phyloP scores from a whole-genome alignment of 2,329 filamentous ascomycete genomes.

The Beauveria brongniartii region DNA sequence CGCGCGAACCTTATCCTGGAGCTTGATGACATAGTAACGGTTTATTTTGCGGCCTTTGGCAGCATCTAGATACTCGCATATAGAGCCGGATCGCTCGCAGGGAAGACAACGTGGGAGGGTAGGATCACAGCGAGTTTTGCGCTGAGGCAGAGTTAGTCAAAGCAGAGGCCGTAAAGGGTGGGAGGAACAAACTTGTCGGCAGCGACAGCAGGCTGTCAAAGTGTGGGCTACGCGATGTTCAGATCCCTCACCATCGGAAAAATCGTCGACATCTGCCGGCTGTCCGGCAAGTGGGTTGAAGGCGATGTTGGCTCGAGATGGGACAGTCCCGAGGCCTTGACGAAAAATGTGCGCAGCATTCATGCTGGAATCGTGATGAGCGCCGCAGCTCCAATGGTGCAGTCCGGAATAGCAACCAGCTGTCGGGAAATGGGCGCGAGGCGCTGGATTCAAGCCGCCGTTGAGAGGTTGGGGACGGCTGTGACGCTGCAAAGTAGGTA shows the following conservation, averaged over 20 bases:
- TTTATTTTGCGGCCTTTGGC: constrained; percentile 78
- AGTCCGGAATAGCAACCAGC: neutral
- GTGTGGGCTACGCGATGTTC: constrained; percentile 66
- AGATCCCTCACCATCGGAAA: constrained; percentile 41
- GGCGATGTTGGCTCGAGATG: constrained; percentile 28
- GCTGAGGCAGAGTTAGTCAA: constrained; percentile 38
- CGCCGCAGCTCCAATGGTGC: neutral
- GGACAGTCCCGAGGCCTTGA: constrained; percentile 43
- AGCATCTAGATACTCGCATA: constrained; percentile 93
- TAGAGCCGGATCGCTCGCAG: constrained; percentile 83
- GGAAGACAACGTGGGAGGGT: constrained; percentile 84
- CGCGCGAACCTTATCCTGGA: constrained; percentile 77
- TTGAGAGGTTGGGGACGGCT: too few species aligned
- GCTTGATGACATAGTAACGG: constrained; percentile 82
- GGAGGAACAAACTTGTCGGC: constrained; percentile 56
- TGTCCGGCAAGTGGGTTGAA: constrained; percentile 24
- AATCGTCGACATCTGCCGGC: constrained; percentile 29
- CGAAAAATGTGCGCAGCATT: constrained; percentile 52
- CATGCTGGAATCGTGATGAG: constrained; percentile 31
- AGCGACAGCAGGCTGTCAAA: constrained; percentile 71
- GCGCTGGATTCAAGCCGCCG: neutral
- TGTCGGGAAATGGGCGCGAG: neutral
- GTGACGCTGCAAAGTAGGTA: neutral
- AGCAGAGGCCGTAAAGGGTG: too few species aligned
- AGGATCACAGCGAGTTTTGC: constrained; percentile 94